Percentiles rank a stretch among this genome's conserved stretches.
phyloP scores from a whole-genome alignment of 257 asterid species.

The Lycium barbarum region DNA sequence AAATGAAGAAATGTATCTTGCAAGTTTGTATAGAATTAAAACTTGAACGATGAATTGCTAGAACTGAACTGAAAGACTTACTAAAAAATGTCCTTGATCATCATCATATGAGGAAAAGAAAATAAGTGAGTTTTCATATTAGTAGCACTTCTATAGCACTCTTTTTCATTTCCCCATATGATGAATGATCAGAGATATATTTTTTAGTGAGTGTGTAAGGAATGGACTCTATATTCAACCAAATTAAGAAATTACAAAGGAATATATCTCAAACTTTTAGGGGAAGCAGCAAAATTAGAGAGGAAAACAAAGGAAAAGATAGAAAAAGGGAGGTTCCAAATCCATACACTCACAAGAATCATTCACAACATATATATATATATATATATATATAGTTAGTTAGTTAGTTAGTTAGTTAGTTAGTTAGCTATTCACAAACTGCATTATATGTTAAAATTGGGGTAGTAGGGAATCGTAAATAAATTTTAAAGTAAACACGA shows the following conservation, averaged over 20 bases:
- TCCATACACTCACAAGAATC: no score
- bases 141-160: no score
- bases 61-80: not conserved
- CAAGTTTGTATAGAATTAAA: not conserved
- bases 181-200: no score
- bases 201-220: no score
- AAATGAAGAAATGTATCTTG: not conserved
- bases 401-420: no score
- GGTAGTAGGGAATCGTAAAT: not conserved
- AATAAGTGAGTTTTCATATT: not conserved
- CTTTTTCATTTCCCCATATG: no score
- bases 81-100: not conserved
- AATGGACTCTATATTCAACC: no score
- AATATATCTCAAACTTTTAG: no score
- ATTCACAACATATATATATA: not conserved
- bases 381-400: no score
- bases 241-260: no score
- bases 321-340: no score
- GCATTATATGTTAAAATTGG: not conserved
- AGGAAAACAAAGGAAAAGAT: no score
- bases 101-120: not conserved
- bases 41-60: not conserved
- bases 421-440: not conserved
- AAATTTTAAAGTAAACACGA: not conserved
- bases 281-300: not conserved